Conservation (phyloP, 1,139 yeast species). For the Pneumocystis oryctolagi region DNA sequence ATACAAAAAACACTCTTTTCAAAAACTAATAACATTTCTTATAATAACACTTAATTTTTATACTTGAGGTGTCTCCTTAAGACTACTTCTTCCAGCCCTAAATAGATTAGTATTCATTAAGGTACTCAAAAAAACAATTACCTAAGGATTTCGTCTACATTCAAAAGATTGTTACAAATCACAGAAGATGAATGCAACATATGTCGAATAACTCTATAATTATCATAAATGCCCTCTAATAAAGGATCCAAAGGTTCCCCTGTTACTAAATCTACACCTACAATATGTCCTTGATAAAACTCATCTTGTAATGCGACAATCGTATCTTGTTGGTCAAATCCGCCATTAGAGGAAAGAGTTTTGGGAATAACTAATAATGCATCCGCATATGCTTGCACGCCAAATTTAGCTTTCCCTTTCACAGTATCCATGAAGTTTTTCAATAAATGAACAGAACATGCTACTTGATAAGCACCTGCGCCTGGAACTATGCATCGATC, state of each 20-base stretch:
- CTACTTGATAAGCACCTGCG: slow-evolving; percentile 88
- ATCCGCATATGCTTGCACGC: slow-evolving; percentile 85
- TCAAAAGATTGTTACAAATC: slow-evolving; percentile 76
- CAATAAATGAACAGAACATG: slow-evolving; percentile 56
- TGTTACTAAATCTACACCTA: slow-evolving; percentile 76
- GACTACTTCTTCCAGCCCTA: slow-evolving; percentile 2
- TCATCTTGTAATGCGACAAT: slow-evolving; percentile 85
- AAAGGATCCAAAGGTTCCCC: slow-evolving; percentile 97
- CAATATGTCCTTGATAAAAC: slow-evolving; percentile 61
- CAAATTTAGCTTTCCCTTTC: slow-evolving; percentile 79
- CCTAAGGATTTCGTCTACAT: slow-evolving; percentile 77
- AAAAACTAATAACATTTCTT: neutral
- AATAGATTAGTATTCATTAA: neutral
- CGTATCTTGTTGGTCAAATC: slow-evolving; percentile 83
- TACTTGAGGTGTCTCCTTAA: neutral
- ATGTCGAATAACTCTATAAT: slow-evolving; percentile 82
- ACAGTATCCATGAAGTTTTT: slow-evolving; percentile 35
- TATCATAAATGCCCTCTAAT: slow-evolving; percentile 92
- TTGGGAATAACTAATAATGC: slow-evolving; percentile 84
- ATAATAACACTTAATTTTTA: neutral
- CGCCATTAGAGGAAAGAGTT: slow-evolving; percentile 82
- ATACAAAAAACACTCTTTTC: neutral
- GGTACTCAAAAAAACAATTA: neutral
- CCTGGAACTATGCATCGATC: slow-evolving; percentile 87
- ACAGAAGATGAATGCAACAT: slow-evolving; percentile 88